Evolutionary conservation across 2,329 filamentous ascomycete species (phyloP).

Genomic region (Cordyceps tenuipes): DNA sequence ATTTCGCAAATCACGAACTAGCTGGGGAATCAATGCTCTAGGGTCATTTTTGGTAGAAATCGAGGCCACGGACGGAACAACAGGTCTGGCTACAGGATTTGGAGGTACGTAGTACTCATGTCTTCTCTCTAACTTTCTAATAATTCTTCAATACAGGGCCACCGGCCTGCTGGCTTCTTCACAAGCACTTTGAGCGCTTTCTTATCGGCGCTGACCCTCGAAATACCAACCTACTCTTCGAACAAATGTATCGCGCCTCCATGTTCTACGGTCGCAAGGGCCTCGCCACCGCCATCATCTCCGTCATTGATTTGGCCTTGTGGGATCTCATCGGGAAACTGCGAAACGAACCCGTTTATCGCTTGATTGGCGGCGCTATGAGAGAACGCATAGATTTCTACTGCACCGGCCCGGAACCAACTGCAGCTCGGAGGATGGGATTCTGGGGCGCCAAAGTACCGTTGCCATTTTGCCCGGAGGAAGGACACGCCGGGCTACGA

Average conservation of each 20-base stretch:
- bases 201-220: slow-evolving; percentile 80
- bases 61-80: slow-evolving; percentile 81
- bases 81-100: slow-evolving; percentile 89
- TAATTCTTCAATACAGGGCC: slow-evolving; percentile 44
- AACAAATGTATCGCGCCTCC: slow-evolving; percentile 91
- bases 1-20: slow-evolving; percentile 79
- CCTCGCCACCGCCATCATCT: slow-evolving; percentile 82
- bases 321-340: slow-evolving; percentile 93
- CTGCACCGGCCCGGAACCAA: slow-evolving; percentile 83
- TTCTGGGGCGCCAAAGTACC: slow-evolving; percentile 90
- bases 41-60: slow-evolving; percentile 89
- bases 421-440: slow-evolving; percentile 72
- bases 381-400: slow-evolving; percentile 81
- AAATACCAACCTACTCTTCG: slow-evolving; percentile 85
- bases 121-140: neutral
- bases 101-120: slow-evolving; percentile 45
- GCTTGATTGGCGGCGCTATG: slow-evolving; percentile 86
- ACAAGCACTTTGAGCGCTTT: slow-evolving; percentile 90
- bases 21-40: slow-evolving; percentile 92
- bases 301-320: slow-evolving; percentile 83
- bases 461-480: slow-evolving; percentile 80
- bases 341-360: slow-evolving; percentile 87
- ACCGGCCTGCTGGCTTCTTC: slow-evolving; percentile 86
- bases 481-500: slow-evolving; percentile 69
- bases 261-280: slow-evolving; percentile 98